phyloP scores from a whole-genome alignment of 192 early-diverging fungal species.

The Rhizophlyctis rosea region DNA sequence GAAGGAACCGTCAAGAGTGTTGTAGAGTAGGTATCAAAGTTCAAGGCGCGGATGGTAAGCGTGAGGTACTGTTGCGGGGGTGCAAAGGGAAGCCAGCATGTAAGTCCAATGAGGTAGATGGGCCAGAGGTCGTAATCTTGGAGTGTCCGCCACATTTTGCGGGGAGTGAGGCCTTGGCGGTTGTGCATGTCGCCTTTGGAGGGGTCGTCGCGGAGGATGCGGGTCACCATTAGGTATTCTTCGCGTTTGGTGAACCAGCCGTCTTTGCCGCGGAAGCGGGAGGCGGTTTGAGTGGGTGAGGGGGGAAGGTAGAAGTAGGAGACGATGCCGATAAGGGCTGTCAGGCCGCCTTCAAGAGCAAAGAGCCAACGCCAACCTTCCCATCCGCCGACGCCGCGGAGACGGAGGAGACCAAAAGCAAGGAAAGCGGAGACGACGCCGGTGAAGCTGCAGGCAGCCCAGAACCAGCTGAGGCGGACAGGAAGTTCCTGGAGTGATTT shows the following conservation, averaged over 20 bases:
- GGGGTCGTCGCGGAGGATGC: conserved; percentile 60
- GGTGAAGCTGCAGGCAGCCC: conserved; percentile 32
- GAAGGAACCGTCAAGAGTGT: conserved; percentile 22
- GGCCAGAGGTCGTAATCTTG: conserved; percentile 22
- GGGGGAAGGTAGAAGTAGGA: conserved; percentile 59
- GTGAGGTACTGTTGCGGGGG: conserved; percentile 12
- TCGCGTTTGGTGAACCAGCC: conserved; percentile 54
- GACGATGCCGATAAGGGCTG: conserved; percentile 46
- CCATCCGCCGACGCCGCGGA: conserved; percentile 51
- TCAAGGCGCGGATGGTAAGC: conserved; percentile 13
- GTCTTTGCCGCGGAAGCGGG: conserved; percentile 6
- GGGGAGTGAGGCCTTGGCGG: conserved; percentile 9
- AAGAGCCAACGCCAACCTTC: conserved; percentile 71
- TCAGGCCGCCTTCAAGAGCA: conserved; percentile 57
- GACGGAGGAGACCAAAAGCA: conserved; percentile 52
- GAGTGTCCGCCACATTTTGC: conserved; percentile 16
- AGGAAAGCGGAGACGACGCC: conserved; percentile 49
- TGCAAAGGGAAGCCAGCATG: conserved; percentile 5
- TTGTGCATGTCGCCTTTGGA: conserved; percentile 35
- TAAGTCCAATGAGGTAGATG: conserved; percentile 23
- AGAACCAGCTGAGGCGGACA: conserved; percentile 48
- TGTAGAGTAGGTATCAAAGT: conserved; percentile 17
- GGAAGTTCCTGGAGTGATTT: conserved; percentile 36
- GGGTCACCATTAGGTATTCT: conserved; percentile 51
- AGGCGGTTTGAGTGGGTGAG: conserved; percentile 30